Evolutionary conservation across 2,329 filamentous ascomycete genomes (phyloP).

Genomic region (Diaporthe sp.): DNA sequence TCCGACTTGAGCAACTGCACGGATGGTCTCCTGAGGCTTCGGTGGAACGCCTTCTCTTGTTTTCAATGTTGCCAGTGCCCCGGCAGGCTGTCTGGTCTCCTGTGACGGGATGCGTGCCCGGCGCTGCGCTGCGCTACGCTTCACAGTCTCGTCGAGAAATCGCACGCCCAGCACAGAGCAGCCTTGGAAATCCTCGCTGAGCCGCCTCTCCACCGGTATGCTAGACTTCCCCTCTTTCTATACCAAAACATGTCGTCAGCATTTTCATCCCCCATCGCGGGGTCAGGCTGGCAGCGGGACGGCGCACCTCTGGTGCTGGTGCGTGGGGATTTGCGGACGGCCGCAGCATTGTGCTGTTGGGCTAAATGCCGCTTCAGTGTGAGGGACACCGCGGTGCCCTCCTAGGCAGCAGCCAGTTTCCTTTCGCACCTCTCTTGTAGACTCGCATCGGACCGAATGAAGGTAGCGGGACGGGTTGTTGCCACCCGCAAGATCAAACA

Average conservation of each 20-base stretch:
- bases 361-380: background rate
- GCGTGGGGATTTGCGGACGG: constrained; percentile 22
- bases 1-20: background rate
- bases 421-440: background rate
- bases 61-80: background rate
- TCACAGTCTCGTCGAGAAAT: background rate
- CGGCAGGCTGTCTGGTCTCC: background rate
- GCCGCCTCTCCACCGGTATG: background rate
- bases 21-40: background rate
- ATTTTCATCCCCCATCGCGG: background rate
- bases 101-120: background rate
- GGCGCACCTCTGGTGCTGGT: background rate
- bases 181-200: background rate
- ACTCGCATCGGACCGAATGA: constrained; percentile 5
- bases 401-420: background rate
- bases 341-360: constrained; percentile 17
- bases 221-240: background rate
- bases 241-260: background rate
- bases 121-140: background rate
- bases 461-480: background rate
- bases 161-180: background rate
- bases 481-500: background rate
- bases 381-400: background rate
- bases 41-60: background rate
- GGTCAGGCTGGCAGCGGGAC: background rate